Percentiles rank a stretch among this genome's conserved stretches.
Evolutionary conservation across 352 stramenopile species (phyloP).

Genomic region (Pythium biforme): DNA sequence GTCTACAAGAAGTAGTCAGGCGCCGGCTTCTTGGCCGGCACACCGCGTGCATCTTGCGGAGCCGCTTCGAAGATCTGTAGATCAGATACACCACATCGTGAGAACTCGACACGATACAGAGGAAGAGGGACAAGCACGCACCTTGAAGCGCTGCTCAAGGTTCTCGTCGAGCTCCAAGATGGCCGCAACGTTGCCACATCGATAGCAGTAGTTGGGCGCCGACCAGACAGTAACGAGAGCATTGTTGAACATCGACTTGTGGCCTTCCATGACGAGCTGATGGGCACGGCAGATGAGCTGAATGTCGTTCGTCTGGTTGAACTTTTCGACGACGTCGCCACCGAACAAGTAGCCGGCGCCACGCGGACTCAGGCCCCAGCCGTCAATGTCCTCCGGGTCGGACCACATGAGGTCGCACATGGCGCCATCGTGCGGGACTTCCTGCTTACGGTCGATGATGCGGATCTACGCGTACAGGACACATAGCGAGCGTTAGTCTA

Average conservation of each 20-base stretch:
- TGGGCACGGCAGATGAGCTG: conserved; percentile 97
- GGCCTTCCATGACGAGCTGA: conserved; percentile 94
- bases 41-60: conserved; percentile 94
- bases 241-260: conserved; percentile 97
- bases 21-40: conserved; percentile 97
- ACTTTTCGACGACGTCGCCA: conserved; percentile 98
- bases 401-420: conserved; percentile 99
- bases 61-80: conserved; percentile 97
- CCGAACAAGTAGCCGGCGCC: conserved; percentile 99
- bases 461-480: conserved; percentile 39
- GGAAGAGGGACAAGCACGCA: conserved; percentile 17
- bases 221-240: conserved; percentile 98
- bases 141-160: conserved; percentile 87
- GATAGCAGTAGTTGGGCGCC: conserved; percentile 99
- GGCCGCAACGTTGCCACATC: conserved; percentile 97
- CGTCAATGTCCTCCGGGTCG: conserved; percentile 96
- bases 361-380: conserved; percentile 97
- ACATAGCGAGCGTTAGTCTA: not conserved
- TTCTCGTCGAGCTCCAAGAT: conserved; percentile 99
- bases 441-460: conserved; percentile 97
- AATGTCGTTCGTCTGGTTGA: conserved; percentile 98
- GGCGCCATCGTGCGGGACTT: conserved; percentile 98
- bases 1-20: conserved; percentile 99
- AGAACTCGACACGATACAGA: not conserved
- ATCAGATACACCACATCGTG: not conserved